Conservation (phyloP, 331 rosid species). For the Malus hybrid region DNA sequence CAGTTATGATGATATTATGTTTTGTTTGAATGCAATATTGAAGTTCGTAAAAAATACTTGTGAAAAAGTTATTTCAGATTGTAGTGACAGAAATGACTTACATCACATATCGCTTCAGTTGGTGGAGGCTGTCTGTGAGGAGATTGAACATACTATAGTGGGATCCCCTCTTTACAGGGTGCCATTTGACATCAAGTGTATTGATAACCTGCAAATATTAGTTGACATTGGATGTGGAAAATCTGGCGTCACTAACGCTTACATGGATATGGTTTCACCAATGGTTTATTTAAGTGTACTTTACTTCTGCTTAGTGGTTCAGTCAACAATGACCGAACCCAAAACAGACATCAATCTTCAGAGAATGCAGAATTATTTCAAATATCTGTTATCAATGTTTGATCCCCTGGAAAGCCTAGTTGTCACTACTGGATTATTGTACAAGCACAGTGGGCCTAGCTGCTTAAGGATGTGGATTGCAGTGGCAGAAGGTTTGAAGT, state of each 20-base stretch:
- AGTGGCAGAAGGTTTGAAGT: conserved; percentile 47
- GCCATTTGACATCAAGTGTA: conserved; percentile 51
- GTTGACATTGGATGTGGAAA: conserved; percentile 28
- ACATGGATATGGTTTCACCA: conserved; percentile 85
- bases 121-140: conserved; percentile 51
- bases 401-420: conserved; percentile 46
- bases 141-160: conserved; percentile 55
- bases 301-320: conserved; percentile 47
- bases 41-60: conserved; percentile 45
- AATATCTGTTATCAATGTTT: conserved; percentile 45
- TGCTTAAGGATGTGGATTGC: conserved; percentile 58
- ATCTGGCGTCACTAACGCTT: conserved; percentile 22
- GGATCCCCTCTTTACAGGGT: conserved; percentile 73
- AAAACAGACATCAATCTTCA: conserved; percentile 21
- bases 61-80: conserved; percentile 37
- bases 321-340: conserved; percentile 22
- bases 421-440: conserved; percentile 40
- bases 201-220: conserved; percentile 29
- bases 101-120: conserved; percentile 28
- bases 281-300: conserved; percentile 51
- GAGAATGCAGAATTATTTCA: conserved; percentile 39
- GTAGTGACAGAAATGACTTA: conserved; percentile 33
- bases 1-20: conserved; percentile 46
- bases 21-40: conserved; percentile 42
- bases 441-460: conserved; percentile 31